Conservation (phyloP, 2,329 filamentous ascomycete genomes). For the Pyrenochaeta sp. region DNA sequence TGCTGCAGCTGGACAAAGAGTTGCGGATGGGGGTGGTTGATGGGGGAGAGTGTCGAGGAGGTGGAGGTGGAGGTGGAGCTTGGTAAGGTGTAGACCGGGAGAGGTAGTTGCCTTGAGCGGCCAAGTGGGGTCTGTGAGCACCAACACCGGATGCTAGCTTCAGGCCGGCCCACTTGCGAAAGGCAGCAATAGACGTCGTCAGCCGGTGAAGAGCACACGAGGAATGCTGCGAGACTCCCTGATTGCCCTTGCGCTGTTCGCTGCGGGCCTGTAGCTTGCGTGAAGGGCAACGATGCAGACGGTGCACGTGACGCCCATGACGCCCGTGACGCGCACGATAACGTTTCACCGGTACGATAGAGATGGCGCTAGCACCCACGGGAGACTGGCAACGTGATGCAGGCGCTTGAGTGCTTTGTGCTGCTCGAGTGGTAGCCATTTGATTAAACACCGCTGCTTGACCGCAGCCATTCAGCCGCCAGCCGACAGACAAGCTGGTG, state of each 20-base stretch:
- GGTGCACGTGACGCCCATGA: conserved; percentile 1
- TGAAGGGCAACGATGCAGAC: background rate
- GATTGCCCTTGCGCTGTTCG: background rate
- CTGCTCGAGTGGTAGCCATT: background rate
- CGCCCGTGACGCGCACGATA: background rate
- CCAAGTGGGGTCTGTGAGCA: conserved; percentile 17
- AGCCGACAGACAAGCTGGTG: background rate
- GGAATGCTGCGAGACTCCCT: background rate
- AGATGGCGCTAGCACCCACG: background rate
- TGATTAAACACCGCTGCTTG: background rate
- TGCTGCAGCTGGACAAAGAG: conserved; percentile 1
- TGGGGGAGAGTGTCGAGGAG: conserved; percentile 12
- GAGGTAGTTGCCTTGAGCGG: conserved; percentile 27
- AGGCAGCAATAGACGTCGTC: conserved; percentile 3
- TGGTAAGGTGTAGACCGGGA: conserved; percentile 20
- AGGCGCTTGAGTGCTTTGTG: background rate
- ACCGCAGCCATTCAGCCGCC: background rate
- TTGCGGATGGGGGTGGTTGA: conserved; percentile 12
- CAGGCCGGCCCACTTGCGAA: background rate
- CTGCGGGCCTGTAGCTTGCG: background rate
- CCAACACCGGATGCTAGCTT: conserved; percentile 4
- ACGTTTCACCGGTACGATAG: conserved; percentile 8
- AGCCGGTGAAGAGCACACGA: background rate
- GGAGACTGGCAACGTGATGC: conserved; percentile 4
- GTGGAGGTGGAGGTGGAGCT: conserved; percentile 21